Conservation (phyloP, 495 filamentous ascomycete species). For the Pyronema omphalodes region DNA sequence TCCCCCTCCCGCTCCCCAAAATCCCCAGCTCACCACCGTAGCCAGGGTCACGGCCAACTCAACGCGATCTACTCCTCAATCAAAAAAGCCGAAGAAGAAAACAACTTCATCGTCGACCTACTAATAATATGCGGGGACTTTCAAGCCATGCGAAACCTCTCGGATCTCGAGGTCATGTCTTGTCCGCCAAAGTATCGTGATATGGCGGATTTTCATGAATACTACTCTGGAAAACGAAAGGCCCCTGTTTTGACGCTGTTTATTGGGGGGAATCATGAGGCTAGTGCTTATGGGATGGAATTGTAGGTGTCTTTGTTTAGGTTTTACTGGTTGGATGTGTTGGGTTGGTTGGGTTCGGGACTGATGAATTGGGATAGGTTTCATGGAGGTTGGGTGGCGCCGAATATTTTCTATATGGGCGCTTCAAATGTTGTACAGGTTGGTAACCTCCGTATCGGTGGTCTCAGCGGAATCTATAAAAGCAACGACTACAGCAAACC, state of each 20-base stretch:
- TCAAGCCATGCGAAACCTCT: slow-evolving; percentile 71
- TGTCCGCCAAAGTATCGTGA: slow-evolving; percentile 66
- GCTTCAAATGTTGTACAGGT: slow-evolving; percentile 72
- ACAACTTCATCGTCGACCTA: slow-evolving; percentile 73
- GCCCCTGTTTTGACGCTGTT: slow-evolving; percentile 86
- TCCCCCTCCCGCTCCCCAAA: slow-evolving; percentile 2
- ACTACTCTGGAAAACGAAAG: slow-evolving; percentile 58
- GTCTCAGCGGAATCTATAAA: slow-evolving; percentile 86
- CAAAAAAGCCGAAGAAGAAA: slow-evolving; percentile 37
- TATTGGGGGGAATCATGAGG: slow-evolving; percentile 88
- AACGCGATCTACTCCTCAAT: slow-evolving; percentile 76
- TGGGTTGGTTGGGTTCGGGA: neutral
- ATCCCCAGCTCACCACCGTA: slow-evolving; percentile 2
- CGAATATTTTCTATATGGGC: slow-evolving; percentile 91
- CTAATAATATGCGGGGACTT: slow-evolving; percentile 73
- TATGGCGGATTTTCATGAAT: slow-evolving; percentile 79
- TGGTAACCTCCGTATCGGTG: slow-evolving; percentile 73
- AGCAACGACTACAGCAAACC: slow-evolving; percentile 60
- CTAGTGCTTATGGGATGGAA: slow-evolving; percentile 68
- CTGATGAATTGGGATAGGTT: slow-evolving; percentile 2
- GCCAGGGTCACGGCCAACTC: slow-evolving; percentile 73
- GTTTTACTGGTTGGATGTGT: neutral
- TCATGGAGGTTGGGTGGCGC: slow-evolving; percentile 93
- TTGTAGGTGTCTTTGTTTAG: slow-evolving; percentile 33
- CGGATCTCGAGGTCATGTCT: slow-evolving; percentile 71